Percentiles rank a stretch among this genome's conserved stretches.
Evolutionary conservation across 805 yeast genomes (phyloP).

Genomic region (Yarrowia deformans): DNA sequence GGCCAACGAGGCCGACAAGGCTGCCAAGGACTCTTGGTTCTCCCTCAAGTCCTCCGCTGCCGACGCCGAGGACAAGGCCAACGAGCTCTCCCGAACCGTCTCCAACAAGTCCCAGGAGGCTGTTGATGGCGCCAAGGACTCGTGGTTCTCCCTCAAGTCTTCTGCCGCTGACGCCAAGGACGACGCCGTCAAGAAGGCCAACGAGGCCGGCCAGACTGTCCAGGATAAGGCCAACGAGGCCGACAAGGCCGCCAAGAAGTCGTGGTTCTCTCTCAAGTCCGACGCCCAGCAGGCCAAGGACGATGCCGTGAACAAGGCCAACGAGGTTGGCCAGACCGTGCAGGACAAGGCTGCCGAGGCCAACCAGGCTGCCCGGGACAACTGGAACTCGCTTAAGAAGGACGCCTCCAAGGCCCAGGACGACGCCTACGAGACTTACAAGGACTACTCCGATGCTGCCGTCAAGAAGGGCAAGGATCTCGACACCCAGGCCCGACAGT

Average conservation of each 20-base stretch:
- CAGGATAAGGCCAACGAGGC: constrained; percentile 9
- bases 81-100: neutral
- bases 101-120: constrained; percentile 4
- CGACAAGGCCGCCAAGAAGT: constrained; percentile 9
- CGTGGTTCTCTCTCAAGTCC: constrained; percentile 31
- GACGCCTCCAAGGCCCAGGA: constrained; percentile 19
- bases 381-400: constrained; percentile 20
- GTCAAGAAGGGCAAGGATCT: constrained; percentile 39
- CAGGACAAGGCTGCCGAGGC: constrained; percentile 12
- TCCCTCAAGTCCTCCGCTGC: constrained; percentile 3
- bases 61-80: constrained; percentile 2
- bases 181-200: neutral
- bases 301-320: constrained; percentile 13
- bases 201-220: neutral
- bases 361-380: constrained; percentile 12
- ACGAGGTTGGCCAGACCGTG: constrained; percentile 1
- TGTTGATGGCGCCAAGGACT: constrained; percentile 4
- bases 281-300: constrained; percentile 14
- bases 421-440: constrained; percentile 26
- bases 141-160: constrained; percentile 25
- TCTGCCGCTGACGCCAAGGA: constrained; percentile 8
- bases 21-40: constrained; percentile 29
- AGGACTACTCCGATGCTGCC: constrained; percentile 32
- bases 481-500: constrained; percentile 26
- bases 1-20: constrained; percentile 8